Evolutionary conservation across 371 early-diverging fungal genomes (phyloP), one percentile per base, ranked within the genome.

Genomic region (Mortierella sp.): DNA sequence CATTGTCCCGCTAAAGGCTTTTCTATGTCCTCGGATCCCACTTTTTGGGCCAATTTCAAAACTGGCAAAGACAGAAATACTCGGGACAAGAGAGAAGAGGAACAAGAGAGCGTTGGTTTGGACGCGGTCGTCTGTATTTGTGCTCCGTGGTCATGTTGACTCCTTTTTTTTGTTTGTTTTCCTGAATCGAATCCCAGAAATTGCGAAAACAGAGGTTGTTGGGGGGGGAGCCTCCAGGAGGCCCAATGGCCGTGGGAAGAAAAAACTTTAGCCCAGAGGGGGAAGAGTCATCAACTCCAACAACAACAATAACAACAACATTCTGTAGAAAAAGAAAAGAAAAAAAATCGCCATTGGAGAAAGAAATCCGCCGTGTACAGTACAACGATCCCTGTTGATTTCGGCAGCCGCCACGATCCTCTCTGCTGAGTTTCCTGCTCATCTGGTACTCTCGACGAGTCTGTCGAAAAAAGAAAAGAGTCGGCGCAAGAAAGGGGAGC

Each of bases 211-310:
- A 7, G 14, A 29, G 30, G 28, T 9, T 64, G 65, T 64, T 64
- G 65, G 65, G 65, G 26, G 29, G n/a, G 46, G 21, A 46, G 19
- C 29, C 12, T 18, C 55, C 59, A 51, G 30, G 46, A 44, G 56
- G 57, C 18, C 16, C 46, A 26, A 28, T 46, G 30, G 64, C 66
- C 75, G 75, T 75, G 75, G 67, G 75, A 75, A 75, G 75, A 67
- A 66, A 60, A 48, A 37, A 43, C 37, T 37, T 37, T 9, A 37
- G 37, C 37, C 37, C 3, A 37, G 37, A 9, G 37, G 37, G 37
- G 37, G 37, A 3, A 3, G 37, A 9, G 3, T 37, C 5, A 37
- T n/a, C n/a, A n/a, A n/a, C n/a, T 51, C 51, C 51, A 23, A 51
- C 21, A 51, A 11, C 21, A 51, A 51, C 6, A 51, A 51, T 11